A percentile compares a stretch with the other conserved stretches of the same genome.
Evolutionary conservation across 1,284 basidiomycete genomes (phyloP).

Genomic region (Ganoderma lingzhi): DNA sequence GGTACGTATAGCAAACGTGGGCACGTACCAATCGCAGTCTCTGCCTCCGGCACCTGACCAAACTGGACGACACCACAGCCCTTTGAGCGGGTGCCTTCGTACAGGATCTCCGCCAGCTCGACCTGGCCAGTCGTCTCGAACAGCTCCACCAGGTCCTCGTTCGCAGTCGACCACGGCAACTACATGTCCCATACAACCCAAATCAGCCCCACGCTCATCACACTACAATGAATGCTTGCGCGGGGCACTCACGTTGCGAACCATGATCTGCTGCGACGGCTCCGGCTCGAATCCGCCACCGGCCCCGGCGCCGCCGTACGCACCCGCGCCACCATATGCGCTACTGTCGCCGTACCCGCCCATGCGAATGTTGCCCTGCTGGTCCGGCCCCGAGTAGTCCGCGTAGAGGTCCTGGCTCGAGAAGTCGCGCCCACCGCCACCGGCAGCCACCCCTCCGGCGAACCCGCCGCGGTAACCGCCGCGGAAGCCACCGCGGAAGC

Average conservation of each 20-base stretch:
- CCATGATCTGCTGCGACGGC: slow-evolving; percentile 96
- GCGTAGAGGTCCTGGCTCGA: slow-evolving; percentile 83
- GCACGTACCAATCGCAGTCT: slow-evolving; percentile 86
- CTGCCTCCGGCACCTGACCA: slow-evolving; percentile 86
- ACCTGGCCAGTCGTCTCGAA: slow-evolving; percentile 98
- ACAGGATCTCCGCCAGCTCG: slow-evolving; percentile 92
- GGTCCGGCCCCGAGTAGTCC: slow-evolving; percentile 83
- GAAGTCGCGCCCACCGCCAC: slow-evolving; percentile 72
- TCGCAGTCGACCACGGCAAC: slow-evolving; percentile 99
- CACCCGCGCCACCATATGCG: slow-evolving; percentile 45
- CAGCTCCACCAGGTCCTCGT: slow-evolving; percentile 96
- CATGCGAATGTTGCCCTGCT: slow-evolving; percentile 60
- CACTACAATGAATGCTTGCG: not conserved
- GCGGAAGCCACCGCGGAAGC: slow-evolving; percentile 66
- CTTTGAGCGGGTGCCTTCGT: slow-evolving; percentile 90
- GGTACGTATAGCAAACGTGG: not conserved
- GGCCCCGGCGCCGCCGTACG: slow-evolving; percentile 29
- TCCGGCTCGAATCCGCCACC: slow-evolving; percentile 57
- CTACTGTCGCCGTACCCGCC: slow-evolving; percentile 50
- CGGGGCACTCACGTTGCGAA: slow-evolving; percentile 84
- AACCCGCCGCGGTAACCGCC: slow-evolving; percentile 67
- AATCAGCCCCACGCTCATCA: slow-evolving; percentile 10
- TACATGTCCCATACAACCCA: slow-evolving; percentile 42
- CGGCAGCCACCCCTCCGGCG: slow-evolving; percentile 59
- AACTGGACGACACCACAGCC: slow-evolving; percentile 97